Percentiles rank a stretch among this genome's conserved stretches.
Conservation (phyloP, 768 basidiomycete species). For the Royoungia palumana region DNA sequence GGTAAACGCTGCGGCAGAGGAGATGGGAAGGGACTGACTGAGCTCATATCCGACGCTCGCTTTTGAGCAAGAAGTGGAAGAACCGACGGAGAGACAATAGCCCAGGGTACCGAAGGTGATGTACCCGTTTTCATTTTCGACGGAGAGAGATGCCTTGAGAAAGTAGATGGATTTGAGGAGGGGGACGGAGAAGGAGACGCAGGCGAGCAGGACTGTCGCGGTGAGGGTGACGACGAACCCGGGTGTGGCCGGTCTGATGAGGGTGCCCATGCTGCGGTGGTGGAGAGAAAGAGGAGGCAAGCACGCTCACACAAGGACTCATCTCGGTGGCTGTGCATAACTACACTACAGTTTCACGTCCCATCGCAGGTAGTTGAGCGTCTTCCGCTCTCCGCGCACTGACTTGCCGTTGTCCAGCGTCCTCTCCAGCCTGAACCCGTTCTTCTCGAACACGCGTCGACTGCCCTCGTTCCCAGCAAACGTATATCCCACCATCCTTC, state of each 20-base stretch:
- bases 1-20: constrained; percentile 4
- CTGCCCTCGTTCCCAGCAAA: constrained; percentile 59
- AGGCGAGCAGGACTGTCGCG: constrained; percentile 75
- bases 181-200: constrained; percentile 90
- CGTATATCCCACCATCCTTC: constrained; percentile 41
- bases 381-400: constrained; percentile 37
- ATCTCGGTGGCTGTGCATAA: constrained; percentile 15
- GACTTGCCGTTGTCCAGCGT: constrained; percentile 38
- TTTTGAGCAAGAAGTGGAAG: constrained; percentile 67
- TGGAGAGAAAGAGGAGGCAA: not conserved
- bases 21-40: constrained; percentile 46
- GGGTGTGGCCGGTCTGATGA: constrained; percentile 82
- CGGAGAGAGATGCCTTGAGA: constrained; percentile 66
- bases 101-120: constrained; percentile 89
- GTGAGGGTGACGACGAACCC: constrained; percentile 79
- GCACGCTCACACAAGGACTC: too few species aligned
- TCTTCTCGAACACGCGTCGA: constrained; percentile 63
- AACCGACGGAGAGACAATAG: constrained; percentile 66
- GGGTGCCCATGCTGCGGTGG: constrained; percentile 46
- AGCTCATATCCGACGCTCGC: constrained; percentile 86
- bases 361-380: constrained; percentile 38
- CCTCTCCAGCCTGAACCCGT: constrained; percentile 46
- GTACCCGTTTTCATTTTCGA: constrained; percentile 47
- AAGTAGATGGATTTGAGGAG: constrained; percentile 88
- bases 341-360: not conserved